A percentile compares a stretch with the other conserved stretches of the same genome.
These are phyloP conservation scores for Paracoccidioides lutzii DNA, from an alignment of 2,329 filamentous ascomycete genomes.

Conservation along the genomic window DNA sequence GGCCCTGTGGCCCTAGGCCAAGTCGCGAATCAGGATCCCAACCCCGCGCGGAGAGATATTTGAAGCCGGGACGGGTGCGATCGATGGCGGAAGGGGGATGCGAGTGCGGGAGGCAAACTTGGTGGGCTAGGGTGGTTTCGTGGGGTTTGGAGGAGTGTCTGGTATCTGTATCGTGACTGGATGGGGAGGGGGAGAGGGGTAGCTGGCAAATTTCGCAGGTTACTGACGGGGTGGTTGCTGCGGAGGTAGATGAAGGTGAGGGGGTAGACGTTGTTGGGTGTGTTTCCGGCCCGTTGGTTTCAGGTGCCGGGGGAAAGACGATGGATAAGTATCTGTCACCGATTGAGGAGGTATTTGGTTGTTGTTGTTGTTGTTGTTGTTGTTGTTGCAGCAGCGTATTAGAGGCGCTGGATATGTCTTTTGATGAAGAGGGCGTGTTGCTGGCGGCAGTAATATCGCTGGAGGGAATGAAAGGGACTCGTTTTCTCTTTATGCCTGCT, in stretches of 20 bases:
- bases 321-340: constrained; percentile 36
- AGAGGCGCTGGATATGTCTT: constrained; percentile 15
- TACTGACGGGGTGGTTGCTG: constrained; percentile 10
- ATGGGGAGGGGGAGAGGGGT: constrained; percentile 28
- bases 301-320: constrained; percentile 23
- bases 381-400: constrained; percentile 10
- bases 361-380: not conserved
- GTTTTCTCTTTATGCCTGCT: constrained; percentile 49
- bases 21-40: constrained; percentile 49
- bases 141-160: constrained; percentile 20
- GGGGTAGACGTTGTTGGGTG: not conserved
- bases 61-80: constrained; percentile 42
- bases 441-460: constrained; percentile 22
- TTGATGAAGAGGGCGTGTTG: constrained; percentile 15
- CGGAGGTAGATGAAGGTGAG: not conserved
- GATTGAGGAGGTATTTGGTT: constrained; percentile 17
- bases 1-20: constrained; percentile 56
- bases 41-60: constrained; percentile 44
- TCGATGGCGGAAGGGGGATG: constrained; percentile 47
- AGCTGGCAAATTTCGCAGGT: constrained; percentile 49
- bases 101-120: constrained; percentile 43
- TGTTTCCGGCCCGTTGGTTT: not conserved
- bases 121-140: constrained; percentile 43
- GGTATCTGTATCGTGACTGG: not conserved
- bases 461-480: constrained; percentile 47